Conservation (phyloP, 2,329 filamentous ascomycete species). For the Dothidotthia symphoricarpi region DNA sequence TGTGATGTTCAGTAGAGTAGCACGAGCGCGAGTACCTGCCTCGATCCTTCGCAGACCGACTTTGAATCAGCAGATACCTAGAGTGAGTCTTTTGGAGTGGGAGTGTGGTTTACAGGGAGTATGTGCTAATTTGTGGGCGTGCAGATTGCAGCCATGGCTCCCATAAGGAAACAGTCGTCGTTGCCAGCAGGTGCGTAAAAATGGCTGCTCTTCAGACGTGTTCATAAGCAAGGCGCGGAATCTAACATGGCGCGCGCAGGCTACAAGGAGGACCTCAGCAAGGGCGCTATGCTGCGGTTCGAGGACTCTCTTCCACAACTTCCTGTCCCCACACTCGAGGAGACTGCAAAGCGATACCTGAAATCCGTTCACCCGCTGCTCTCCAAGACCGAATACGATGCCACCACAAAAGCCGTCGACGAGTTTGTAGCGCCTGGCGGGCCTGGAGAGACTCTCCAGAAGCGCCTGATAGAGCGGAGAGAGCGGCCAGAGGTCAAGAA, state of each 20-base stretch:
- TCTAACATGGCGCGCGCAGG: conserved; percentile 47
- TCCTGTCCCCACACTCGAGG: conserved; percentile 77
- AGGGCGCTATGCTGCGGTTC: conserved; percentile 78
- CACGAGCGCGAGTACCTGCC: conserved; percentile 40
- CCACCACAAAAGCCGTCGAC: conserved; percentile 77
- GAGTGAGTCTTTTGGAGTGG: conserved; percentile 22
- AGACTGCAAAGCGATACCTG: conserved; percentile 76
- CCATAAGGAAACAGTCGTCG: conserved; percentile 44
- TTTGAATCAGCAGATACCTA: conserved; percentile 28
- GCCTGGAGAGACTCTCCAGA: conserved; percentile 77
- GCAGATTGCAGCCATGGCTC: conserved; percentile 40
- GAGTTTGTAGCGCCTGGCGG: conserved; percentile 89
- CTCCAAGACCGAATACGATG: conserved; percentile 64
- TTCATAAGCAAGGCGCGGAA: not conserved
- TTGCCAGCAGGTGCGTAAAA: conserved; percentile 47
- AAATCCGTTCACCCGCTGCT: conserved; percentile 76
- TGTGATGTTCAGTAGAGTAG: conserved; percentile 44
- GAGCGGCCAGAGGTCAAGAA: conserved; percentile 82
- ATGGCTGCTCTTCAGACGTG: conserved; percentile 14
- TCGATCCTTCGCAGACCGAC: conserved; percentile 38
- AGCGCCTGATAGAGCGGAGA: conserved; percentile 76
- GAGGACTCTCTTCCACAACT: conserved; percentile 80
- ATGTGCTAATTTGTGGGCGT: conserved; percentile 8
- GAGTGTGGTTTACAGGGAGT: not conserved
- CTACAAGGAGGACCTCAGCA: conserved; percentile 76